Evolutionary conservation across 1,139 yeast species (phyloP).

Genomic region (Scheffersomyces quercinus): DNA sequence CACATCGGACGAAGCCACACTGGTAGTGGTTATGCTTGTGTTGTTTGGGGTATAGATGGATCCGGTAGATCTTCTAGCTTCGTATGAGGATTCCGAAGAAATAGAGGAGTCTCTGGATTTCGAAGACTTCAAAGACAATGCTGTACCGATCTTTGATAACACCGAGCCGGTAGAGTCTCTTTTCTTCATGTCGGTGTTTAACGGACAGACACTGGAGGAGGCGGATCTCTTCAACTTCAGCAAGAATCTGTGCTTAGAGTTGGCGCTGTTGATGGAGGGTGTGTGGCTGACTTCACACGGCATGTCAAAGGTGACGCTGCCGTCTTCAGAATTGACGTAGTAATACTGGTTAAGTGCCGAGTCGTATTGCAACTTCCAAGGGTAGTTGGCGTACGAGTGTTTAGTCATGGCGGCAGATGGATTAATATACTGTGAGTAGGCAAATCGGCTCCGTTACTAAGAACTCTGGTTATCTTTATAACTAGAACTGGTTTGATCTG

Average conservation of each 20-base stretch:
- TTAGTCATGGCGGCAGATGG: neutral
- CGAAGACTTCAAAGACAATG: conserved; percentile 15
- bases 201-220: conserved; percentile 1
- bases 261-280: conserved; percentile 7
- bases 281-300: conserved; percentile 41
- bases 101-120: conserved; percentile 10
- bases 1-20: conserved; percentile 1
- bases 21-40: neutral
- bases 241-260: conserved; percentile 2
- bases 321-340: conserved; percentile 33
- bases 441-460: too few species aligned
- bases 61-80: neutral
- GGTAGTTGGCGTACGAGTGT: neutral
- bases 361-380: conserved; percentile 30
- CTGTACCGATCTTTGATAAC: conserved; percentile 11
- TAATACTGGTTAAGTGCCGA: conserved; percentile 36
- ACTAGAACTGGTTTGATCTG: too few species aligned
- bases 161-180: conserved; percentile 17
- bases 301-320: conserved; percentile 37
- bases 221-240: conserved; percentile 5
- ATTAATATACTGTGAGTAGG: neutral
- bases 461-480: too few species aligned
- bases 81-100: neutral
- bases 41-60: neutral
- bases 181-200: conserved; percentile 1